A percentile compares a stretch with the other conserved stretches of the same genome.
These are phyloP conservation scores for Solanum acaule DNA, from an alignment of 257 asterid species.

Conservation along the genomic window DNA sequence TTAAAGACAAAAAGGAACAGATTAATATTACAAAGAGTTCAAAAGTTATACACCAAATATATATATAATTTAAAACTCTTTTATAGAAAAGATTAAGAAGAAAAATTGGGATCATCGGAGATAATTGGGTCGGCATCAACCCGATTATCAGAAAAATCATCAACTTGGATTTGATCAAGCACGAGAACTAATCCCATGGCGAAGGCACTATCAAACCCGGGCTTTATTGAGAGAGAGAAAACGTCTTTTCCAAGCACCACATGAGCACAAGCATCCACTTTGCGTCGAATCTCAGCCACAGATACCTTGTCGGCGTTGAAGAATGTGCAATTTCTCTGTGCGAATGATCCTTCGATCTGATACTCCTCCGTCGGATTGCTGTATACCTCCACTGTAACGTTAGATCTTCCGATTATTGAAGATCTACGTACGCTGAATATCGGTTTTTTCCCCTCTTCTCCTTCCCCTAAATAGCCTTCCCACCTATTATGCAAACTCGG, in stretches of 20 bases:
- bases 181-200: conserved; percentile 66
- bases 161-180: conserved; percentile 55
- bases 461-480: conserved; percentile 67
- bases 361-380: conserved; percentile 35
- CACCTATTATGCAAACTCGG: conserved; percentile 73
- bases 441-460: conserved; percentile 39
- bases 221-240: conserved; percentile 27
- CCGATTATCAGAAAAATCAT: conserved; percentile 8
- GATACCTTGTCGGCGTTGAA: conserved; percentile 16
- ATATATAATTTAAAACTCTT: not conserved
- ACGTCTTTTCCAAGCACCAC: conserved; percentile 65
- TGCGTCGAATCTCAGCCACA: conserved; percentile 72
- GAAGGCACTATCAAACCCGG: conserved; percentile 64
- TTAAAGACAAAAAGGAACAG: not conserved
- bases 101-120: conserved; percentile 7
- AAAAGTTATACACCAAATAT: not conserved
- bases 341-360: conserved; percentile 57
- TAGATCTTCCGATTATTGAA: conserved; percentile 51
- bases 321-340: conserved; percentile 41
- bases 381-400: conserved; percentile 40
- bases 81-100: not conserved
- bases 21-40: not conserved
- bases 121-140: conserved; percentile 33
- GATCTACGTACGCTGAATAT: conserved; percentile 52
- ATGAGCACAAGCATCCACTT: conserved; percentile 43